Evolutionary conservation across 2,329 filamentous ascomycete genomes (phyloP).

Genomic region (Botrytis fragariae): DNA sequence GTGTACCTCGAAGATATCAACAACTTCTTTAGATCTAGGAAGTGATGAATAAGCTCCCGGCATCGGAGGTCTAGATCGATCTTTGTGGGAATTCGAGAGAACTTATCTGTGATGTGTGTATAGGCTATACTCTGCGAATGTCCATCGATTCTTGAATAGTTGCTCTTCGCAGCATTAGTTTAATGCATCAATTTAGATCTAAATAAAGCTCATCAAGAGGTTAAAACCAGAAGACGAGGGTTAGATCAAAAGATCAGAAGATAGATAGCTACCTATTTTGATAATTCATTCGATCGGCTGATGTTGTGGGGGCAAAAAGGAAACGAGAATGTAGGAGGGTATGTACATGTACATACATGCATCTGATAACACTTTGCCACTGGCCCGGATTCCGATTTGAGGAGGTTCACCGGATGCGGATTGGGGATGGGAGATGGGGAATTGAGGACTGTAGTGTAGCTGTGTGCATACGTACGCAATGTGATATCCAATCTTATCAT

Average conservation of each 20-base stretch:
- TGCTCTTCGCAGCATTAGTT: not conserved
- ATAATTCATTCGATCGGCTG: not conserved
- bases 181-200: not conserved
- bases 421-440: not conserved
- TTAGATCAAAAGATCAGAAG: not conserved
- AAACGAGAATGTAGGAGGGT: not conserved
- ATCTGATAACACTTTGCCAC: not conserved
- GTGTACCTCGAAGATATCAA: not conserved
- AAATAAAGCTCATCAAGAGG: not conserved
- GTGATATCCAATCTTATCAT: not conserved
- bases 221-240: not conserved
- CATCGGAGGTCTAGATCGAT: not conserved
- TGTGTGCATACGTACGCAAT: not conserved
- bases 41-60: not conserved
- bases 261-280: not conserved
- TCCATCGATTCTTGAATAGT: not conserved
- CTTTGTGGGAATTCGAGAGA: not conserved
- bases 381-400: not conserved
- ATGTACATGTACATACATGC: too few relatives aligned
- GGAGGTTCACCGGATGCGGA: not conserved
- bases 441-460: not conserved
- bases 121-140: not conserved
- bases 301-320: constrained; percentile 1
- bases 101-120: not conserved
- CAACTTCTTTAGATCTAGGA: not conserved